Base-by-base conservation (phyloP, 2,329 filamentous ascomycete genomes). In the Diaporthe sp. region DNA sequence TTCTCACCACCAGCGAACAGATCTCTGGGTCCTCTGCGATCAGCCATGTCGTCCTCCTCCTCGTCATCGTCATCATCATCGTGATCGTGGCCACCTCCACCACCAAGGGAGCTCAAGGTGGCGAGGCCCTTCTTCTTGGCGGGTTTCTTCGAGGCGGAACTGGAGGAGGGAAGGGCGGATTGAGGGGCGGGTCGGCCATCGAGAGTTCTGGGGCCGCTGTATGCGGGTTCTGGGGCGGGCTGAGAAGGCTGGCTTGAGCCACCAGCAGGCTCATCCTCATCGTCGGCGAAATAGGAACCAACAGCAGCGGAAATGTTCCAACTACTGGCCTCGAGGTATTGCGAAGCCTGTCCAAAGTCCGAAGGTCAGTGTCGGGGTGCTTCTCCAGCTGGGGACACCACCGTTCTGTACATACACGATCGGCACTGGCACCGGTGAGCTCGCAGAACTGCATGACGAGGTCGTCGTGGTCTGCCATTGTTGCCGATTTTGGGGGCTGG, bases 1-100 rank as follows among this genome's bases (percentile, higher is more conserved):
- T 97, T 97, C 84, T 96, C 94, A 44, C 94, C 94, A 69, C 94
- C 94, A 27, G 94, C 93, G 82, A 96, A 97, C 76, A 96, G 85
- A 80, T 97, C 94, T 75, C 91, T 86, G 9, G 87, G 87, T 35
- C 88, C 87, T 76, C 91, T 88, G 47, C 90, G 86, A 37, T 92
- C 89, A 1, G 92, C 87, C 2, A 88, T 85, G 3, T 88, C 85
- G 1, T 88, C 86, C 32, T 88, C 85, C 10, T 88, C 86, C n/a
- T 90, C 86, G 22, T 92, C 89, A 4, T 89, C 88, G n/a, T 92
- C 89, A 69, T 91, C 89, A 25, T 90, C 86, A 37, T 88, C 87
- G 70, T 92, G 86, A 66, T 89, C 86, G 63, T 90, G 85, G 22
- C 83, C 86, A 76, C 89, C 84, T 50, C 84, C 85, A 27, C 87